These are phyloP conservation scores for Xylaria sp. DNA, from an alignment of 2,329 filamentous ascomycete genomes.

Conservation along the genomic window DNA sequence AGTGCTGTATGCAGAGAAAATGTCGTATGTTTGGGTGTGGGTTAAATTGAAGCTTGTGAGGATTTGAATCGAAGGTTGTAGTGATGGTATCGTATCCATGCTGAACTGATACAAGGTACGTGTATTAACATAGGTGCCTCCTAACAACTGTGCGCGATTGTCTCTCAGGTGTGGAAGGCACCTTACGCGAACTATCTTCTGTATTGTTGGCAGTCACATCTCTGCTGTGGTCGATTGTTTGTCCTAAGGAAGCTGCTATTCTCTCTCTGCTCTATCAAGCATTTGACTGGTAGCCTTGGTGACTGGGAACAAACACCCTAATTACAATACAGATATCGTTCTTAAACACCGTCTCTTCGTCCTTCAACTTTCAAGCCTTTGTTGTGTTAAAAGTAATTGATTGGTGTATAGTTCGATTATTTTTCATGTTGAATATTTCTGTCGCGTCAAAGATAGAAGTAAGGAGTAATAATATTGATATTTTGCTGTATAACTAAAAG, in stretches of 20 bases:
- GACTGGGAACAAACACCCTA: background rate
- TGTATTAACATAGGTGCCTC: background rate
- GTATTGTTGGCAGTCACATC: background rate
- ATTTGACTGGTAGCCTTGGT: background rate
- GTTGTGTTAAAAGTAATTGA: background rate
- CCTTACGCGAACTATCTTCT: background rate
- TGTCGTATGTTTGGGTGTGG: slow-evolving; percentile 36
- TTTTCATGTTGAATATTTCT: background rate
- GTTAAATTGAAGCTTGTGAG: slow-evolving; percentile 41
- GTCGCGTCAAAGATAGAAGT: background rate
- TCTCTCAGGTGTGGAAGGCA: background rate
- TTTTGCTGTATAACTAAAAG: background rate
- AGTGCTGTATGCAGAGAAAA: slow-evolving; percentile 44
- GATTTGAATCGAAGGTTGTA: background rate
- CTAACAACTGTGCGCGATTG: too few relatives aligned
- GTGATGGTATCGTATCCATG: background rate
- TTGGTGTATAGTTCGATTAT: background rate
- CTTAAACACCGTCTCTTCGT: background rate
- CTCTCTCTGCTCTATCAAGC: too few relatives aligned
- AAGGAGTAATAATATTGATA: background rate
- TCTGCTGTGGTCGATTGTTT: background rate
- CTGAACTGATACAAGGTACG: too few relatives aligned
- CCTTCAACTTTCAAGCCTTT: background rate
- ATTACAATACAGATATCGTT: background rate
- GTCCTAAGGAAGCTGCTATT: background rate